Conservation (phyloP, 805 yeast genomes). For the Saccharomycopsis sp. region DNA sequence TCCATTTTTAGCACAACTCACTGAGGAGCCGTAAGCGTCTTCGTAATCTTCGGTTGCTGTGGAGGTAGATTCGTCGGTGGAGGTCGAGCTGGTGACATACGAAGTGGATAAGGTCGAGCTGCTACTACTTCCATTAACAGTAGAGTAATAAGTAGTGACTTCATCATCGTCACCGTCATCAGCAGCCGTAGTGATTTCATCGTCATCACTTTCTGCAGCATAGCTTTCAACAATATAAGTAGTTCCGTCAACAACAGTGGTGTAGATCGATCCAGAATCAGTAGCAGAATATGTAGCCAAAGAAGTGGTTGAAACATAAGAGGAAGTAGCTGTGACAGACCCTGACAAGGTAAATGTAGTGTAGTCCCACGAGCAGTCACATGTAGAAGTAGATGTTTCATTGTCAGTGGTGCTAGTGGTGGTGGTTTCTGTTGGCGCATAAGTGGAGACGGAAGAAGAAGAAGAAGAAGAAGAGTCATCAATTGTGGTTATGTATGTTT, state of each 20-base stretch:
- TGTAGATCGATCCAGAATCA: slow-evolving; percentile 12
- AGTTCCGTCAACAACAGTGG: slow-evolving; percentile 15
- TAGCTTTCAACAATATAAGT: slow-evolving; percentile 18
- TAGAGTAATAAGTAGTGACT: slow-evolving; percentile 23
- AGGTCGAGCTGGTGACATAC: slow-evolving; percentile 22
- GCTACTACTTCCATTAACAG: slow-evolving; percentile 14
- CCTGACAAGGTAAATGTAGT: slow-evolving; percentile 22
- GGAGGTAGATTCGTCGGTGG: slow-evolving; percentile 20
- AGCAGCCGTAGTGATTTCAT: slow-evolving; percentile 23
- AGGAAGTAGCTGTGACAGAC: slow-evolving; percentile 13
- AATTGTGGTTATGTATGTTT: slow-evolving; percentile 22
- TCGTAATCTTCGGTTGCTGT: slow-evolving; percentile 21
- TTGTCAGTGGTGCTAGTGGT: slow-evolving; percentile 20
- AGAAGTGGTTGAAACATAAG: slow-evolving; percentile 12
- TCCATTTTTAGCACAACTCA: slow-evolving; percentile 31
- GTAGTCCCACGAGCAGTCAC: slow-evolving; percentile 16
- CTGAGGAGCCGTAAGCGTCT: slow-evolving; percentile 24
- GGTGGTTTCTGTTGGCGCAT: slow-evolving; percentile 25
- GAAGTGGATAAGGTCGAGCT: slow-evolving; percentile 24
- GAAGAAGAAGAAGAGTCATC: slow-evolving; percentile 11
- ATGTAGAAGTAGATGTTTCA: slow-evolving; percentile 9
- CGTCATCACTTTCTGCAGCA: slow-evolving; percentile 6
- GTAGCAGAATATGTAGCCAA: slow-evolving; percentile 15
- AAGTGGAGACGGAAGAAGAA: slow-evolving; percentile 18
- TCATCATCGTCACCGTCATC: slow-evolving; percentile 7